phyloP scores from a whole-genome alignment of 78 protist species.

The Bodo saltans region DNA sequence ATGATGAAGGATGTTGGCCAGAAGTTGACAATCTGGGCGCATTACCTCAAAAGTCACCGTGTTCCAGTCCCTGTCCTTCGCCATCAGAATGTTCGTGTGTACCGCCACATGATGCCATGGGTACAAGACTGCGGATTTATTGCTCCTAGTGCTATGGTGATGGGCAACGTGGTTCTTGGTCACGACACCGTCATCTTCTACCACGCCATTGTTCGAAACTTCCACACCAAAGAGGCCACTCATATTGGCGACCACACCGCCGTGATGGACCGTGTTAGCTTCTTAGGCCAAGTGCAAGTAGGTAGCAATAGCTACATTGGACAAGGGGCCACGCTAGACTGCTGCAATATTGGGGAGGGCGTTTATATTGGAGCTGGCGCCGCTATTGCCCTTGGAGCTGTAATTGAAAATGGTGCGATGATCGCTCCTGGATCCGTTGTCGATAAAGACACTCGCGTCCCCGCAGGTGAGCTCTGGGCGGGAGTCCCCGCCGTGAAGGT shows the following conservation, averaged over 20 bases:
- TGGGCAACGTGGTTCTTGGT: background rate
- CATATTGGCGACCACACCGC: background rate
- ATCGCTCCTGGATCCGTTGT: conserved; percentile 12
- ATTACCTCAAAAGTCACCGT: background rate
- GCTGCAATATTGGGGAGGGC: background rate
- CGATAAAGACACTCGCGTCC: background rate
- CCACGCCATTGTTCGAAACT: background rate
- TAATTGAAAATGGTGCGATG: background rate
- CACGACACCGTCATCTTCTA: background rate
- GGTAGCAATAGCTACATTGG: background rate
- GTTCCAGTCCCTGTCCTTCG: background rate
- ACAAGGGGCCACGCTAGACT: background rate
- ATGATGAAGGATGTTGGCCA: background rate
- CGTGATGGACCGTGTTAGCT: background rate
- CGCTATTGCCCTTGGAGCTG: background rate
- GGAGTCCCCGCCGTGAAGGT: background rate
- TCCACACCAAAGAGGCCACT: background rate
- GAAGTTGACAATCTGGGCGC: background rate
- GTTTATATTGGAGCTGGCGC: conserved; percentile 7
- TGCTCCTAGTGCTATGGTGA: conserved; percentile 18
- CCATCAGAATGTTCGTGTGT: background rate
- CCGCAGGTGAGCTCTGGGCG: conserved; percentile 3
- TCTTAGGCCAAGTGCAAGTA: background rate
- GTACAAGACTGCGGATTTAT: background rate
- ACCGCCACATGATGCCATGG: background rate